Percentiles rank a stretch among this genome's conserved stretches.
These are phyloP conservation scores for Solanum habrochaites DNA, from an alignment of 257 asterid species.

Conservation along the genomic window DNA sequence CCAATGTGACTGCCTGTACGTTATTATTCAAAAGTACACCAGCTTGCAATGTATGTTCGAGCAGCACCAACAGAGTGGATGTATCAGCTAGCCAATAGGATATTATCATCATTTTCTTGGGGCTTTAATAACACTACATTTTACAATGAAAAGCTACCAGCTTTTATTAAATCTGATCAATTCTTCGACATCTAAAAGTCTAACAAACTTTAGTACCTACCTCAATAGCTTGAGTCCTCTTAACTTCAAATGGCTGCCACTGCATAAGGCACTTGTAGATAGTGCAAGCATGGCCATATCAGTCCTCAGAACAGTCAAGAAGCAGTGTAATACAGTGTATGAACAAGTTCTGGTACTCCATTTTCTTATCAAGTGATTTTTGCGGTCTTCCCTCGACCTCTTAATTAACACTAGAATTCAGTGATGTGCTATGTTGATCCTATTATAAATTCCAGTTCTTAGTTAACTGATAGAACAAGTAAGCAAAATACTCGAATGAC, in stretches of 20 bases:
- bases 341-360: slow-evolving; percentile 88
- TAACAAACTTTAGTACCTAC: slow-evolving; percentile 22
- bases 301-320: slow-evolving; percentile 78
- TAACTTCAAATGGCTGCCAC: slow-evolving; percentile 89
- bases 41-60: slow-evolving; percentile 33
- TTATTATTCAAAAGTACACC: not conserved
- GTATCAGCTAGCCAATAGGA: slow-evolving; percentile 81
- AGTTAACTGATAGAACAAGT: not conserved
- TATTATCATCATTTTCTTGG: not conserved
- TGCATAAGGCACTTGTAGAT: slow-evolving; percentile 93
- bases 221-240: slow-evolving; percentile 89
- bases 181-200: not conserved
- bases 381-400: slow-evolving; percentile 86
- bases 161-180: not conserved
- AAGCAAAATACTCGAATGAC: not conserved
- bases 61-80: slow-evolving; percentile 66
- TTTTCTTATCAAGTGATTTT: slow-evolving; percentile 82
- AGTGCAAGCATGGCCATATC: slow-evolving; percentile 87
- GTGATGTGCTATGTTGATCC: slow-evolving; percentile 74
- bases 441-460: slow-evolving; percentile 8
- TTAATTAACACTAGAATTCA: slow-evolving; percentile 47
- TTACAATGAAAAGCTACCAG: not conserved
- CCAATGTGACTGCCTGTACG: slow-evolving; percentile 74
- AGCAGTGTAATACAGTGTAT: slow-evolving; percentile 80
- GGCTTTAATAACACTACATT: not conserved